These are phyloP conservation scores for Syncephalastrum racemosum DNA, from an alignment of 371 early-diverging fungal species.

Conservation along the genomic window DNA sequence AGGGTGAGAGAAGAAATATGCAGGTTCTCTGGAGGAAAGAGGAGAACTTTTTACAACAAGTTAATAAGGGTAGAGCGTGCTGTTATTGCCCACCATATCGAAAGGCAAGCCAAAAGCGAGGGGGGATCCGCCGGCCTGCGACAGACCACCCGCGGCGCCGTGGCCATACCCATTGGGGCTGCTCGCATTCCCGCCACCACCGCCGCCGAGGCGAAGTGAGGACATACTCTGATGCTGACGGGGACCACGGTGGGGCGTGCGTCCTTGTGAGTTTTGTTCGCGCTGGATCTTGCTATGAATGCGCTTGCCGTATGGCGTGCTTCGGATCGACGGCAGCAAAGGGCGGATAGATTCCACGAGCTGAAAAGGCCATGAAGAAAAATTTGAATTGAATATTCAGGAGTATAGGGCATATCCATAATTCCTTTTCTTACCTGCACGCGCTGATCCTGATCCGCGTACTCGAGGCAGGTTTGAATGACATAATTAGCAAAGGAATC, in stretches of 20 bases:
- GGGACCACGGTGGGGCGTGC: conserved; percentile 7
- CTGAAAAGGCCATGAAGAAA: conserved; percentile 17
- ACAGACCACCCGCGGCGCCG: conserved; percentile 4
- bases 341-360: conserved; percentile 80
- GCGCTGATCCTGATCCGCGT: conserved; percentile 78
- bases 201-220: conserved; percentile 5
- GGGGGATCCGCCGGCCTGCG: conserved; percentile 1
- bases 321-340: conserved; percentile 74
- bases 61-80: conserved; percentile 12
- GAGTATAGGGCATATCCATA: background rate
- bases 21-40: too few relatives aligned
- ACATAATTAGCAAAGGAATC: conserved; percentile 94
- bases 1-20: too few relatives aligned
- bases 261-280: conserved; percentile 32
- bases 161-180: background rate
- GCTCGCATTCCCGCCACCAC: background rate
- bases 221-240: conserved; percentile 15
- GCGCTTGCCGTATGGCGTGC: conserved; percentile 88
- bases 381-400: background rate
- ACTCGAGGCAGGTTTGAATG: conserved; percentile 88
- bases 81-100: conserved; percentile 9
- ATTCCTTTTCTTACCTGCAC: conserved; percentile 39
- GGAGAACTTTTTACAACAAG: too few relatives aligned
- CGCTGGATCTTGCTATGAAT: conserved; percentile 78
- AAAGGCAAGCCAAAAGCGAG: conserved; percentile 16